Evolutionary conservation across 345 rosid genomes (phyloP), one percentile per base, ranked within the genome.

Genomic region (Pistacia vera): DNA sequence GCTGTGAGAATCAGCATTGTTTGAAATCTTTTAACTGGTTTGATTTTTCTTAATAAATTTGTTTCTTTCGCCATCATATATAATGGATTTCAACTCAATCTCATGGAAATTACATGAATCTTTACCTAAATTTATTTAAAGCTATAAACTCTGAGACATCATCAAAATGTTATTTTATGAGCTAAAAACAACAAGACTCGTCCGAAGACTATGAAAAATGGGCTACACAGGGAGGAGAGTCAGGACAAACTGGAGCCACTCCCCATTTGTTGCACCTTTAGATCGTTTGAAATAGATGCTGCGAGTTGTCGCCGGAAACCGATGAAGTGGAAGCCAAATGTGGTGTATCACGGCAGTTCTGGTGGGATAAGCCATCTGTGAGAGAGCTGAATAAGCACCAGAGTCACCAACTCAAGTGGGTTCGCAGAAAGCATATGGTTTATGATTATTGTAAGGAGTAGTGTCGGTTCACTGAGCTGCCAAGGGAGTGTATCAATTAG

Each of bases 371-470:
- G 44, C 66, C 66, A 2, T 30, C 66, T 11, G 11, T 62, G 66
- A 62, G 14, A 14, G 33, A 14, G 66, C 7, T 62, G 35, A 62
- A 33, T 33, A 62, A 5, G 41, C 66, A 62, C 66, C 16, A 62
- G 66, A 62, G 17, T 33, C 66, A 33, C 66, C 66, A 62, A 62
- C 66, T 62, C 66, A 62, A 62, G 41, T 62, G 66, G 66, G 66
- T 33, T 62, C 44, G 66, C 14, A 38, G 41, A 0, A 62, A 62
- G 66, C 9, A 62, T 38, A 30, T 62, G 41, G 66, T 62, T 13
- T 62, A 62, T 62, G 66, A 62, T 62, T 62, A 62, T 13, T 62
- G 66, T 33, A 62, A 13, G 10, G 66, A 62, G 14, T 14, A 6
- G 66, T n/a, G n/a, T 12, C 41, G 66, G 9, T 62, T 62, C 18